Conservation (phyloP, 306 rosid species). For the Quercus ilex region DNA sequence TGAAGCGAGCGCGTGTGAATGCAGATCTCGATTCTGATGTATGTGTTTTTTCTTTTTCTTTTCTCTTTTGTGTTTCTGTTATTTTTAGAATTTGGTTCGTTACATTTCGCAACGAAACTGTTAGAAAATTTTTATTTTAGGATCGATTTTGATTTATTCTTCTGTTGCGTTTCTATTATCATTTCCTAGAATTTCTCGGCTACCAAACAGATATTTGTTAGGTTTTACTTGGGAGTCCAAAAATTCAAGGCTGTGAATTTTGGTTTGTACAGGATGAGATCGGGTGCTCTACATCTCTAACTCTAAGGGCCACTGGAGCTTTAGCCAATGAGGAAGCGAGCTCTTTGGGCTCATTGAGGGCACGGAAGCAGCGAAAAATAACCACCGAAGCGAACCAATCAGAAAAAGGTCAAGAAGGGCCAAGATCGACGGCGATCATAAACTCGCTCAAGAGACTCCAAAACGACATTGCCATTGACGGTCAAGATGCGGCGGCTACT, state of each 20-base stretch:
- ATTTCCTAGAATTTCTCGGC: neutral
- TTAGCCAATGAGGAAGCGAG: slow-evolving; percentile 22
- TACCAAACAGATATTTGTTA: neutral
- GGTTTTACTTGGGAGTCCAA: neutral
- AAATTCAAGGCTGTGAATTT: neutral
- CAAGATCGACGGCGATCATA: slow-evolving; percentile 27
- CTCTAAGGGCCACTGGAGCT: neutral
- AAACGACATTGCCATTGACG: slow-evolving; percentile 8
- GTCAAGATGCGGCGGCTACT: slow-evolving; percentile 21
- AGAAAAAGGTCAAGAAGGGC: neutral
- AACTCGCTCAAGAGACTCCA: slow-evolving; percentile 29
- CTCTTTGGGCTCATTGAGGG: slow-evolving; percentile 16
- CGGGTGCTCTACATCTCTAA: slow-evolving; percentile 1
- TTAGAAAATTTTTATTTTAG: too few species aligned
- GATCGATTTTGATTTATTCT: neutral
- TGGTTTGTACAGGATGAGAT: slow-evolving; percentile 30
- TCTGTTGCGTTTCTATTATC: neutral
- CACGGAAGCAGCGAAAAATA: slow-evolving; percentile 27
- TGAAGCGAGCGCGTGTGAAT: slow-evolving; percentile 31
- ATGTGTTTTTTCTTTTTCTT: neutral
- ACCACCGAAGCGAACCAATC: slow-evolving; percentile 3
- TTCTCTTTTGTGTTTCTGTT: neutral
- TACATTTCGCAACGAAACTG: too few species aligned
- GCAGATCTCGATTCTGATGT: slow-evolving; percentile 36
- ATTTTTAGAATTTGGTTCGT: neutral